A percentile compares a stretch with the other conserved stretches of the same genome.
These are phyloP conservation scores for Discostella pseudostelligera DNA, from an alignment of 108 stramenopile species.

Conservation along the genomic window DNA sequence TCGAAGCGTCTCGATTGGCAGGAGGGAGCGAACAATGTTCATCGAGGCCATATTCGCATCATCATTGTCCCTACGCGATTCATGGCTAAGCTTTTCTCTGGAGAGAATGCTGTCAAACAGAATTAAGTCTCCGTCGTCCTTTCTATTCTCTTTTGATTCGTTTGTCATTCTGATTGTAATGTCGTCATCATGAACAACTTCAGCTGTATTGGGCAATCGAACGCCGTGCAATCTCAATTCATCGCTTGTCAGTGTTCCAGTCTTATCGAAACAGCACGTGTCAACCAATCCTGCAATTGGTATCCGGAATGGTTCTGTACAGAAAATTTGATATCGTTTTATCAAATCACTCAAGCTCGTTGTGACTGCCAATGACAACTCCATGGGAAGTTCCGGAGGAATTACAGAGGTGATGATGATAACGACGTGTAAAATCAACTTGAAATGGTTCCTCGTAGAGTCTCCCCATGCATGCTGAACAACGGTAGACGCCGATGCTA, in stretches of 20 bases:
- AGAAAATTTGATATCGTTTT: constrained; percentile 75
- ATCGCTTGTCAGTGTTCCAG: constrained; percentile 95
- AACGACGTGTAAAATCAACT: constrained; percentile 92
- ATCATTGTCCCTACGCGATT: neutral
- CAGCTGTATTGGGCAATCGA: constrained; percentile 20
- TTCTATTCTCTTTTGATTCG: neutral
- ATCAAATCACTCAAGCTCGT: constrained; percentile 85
- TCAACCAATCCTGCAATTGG: constrained; percentile 91
- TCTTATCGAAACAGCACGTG: constrained; percentile 97
- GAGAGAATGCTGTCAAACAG: constrained; percentile 18
- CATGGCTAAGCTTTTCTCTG: neutral
- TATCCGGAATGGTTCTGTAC: constrained; percentile 97
- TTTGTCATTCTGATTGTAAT: constrained; percentile 1
- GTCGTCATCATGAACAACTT: constrained; percentile 4
- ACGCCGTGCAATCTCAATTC: constrained; percentile 87
- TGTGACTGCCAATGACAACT: constrained; percentile 93
- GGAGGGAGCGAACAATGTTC: constrained; percentile 9
- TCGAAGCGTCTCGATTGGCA: constrained; percentile 52
- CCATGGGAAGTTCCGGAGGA: constrained; percentile 92
- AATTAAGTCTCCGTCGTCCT: constrained; percentile 35
- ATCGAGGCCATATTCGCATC: neutral
- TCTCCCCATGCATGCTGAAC: constrained; percentile 81
- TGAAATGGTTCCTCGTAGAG: constrained; percentile 83
- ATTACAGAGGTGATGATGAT: constrained; percentile 96
- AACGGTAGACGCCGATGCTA: constrained; percentile 81